These are phyloP conservation scores for Trametes coccinea DNA, from an alignment of 768 basidiomycete genomes.

Conservation along the genomic window DNA sequence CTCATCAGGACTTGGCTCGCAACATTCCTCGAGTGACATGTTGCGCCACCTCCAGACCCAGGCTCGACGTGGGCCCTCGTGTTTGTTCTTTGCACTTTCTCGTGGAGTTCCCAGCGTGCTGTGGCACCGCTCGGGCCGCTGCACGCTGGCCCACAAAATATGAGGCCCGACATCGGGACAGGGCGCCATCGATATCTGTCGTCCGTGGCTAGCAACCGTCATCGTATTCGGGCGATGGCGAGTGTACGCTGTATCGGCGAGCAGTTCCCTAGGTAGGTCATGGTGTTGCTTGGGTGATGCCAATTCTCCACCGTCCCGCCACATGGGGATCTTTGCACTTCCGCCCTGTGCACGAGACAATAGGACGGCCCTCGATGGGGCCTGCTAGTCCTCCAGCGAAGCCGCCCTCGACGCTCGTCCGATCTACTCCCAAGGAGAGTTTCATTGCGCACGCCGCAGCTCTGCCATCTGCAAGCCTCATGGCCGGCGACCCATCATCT, in stretches of 20 bases:
- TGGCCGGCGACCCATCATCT: not conserved
- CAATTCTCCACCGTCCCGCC: too few relatives aligned
- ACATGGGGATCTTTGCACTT: too few relatives aligned
- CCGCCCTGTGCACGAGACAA: too few relatives aligned
- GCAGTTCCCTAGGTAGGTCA: too few relatives aligned
- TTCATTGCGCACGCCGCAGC: not conserved
- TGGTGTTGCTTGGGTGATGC: too few relatives aligned
- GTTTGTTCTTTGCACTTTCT: too few relatives aligned
- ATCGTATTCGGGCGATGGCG: not conserved
- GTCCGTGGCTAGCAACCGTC: conserved; percentile 6
- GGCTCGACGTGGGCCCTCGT: not conserved
- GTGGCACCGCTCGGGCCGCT: conserved; percentile 6
- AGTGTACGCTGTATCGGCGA: too few relatives aligned
- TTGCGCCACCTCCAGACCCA: not conserved
- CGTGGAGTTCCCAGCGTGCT: not conserved
- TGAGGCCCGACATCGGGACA: conserved; percentile 7
- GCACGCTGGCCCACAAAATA: conserved; percentile 1
- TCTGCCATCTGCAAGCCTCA: not conserved
- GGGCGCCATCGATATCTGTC: conserved; percentile 3
- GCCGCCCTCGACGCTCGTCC: not conserved
- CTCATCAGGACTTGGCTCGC: too few relatives aligned
- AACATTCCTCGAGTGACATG: conserved; percentile 1
- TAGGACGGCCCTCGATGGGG: too few relatives aligned
- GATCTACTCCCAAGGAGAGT: not conserved
- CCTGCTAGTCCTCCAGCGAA: not conserved